These are phyloP conservation scores for Sordariomycetes sp. DNA, from an alignment of 2,329 filamentous ascomycete species.

Conservation along the genomic window DNA sequence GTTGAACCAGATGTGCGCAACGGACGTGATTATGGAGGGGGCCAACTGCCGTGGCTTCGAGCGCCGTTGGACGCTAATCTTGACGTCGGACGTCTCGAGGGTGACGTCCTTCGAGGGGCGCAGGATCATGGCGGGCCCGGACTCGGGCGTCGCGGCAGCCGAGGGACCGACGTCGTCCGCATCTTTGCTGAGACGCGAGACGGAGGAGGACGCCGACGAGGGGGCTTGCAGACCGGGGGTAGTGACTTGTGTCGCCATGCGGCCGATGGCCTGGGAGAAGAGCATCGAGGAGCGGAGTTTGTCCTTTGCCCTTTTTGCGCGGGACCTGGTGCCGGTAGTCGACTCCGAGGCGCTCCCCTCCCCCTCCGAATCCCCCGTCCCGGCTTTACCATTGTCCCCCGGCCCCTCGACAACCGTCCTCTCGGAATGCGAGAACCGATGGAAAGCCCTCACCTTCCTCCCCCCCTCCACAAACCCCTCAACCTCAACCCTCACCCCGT, in stretches of 20 bases:
- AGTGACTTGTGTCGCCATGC: background rate
- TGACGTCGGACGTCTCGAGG: conserved; percentile 72
- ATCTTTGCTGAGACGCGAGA: background rate
- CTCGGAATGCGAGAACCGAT: conserved; percentile 66
- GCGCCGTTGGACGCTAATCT: conserved; percentile 77
- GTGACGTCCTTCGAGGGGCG: conserved; percentile 55
- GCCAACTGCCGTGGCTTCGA: conserved; percentile 65
- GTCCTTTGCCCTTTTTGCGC: background rate
- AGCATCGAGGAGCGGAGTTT: background rate
- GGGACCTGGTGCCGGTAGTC: background rate
- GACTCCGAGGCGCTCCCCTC: background rate
- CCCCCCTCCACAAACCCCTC: conserved; percentile 84
- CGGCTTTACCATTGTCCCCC: conserved; percentile 30
- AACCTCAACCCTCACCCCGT: conserved; percentile 77
- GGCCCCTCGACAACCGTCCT: conserved; percentile 51
- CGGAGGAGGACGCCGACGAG: background rate
- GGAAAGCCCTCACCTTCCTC: conserved; percentile 70
- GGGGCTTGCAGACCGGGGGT: background rate
- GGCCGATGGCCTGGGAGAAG: background rate
- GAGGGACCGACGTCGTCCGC: background rate
- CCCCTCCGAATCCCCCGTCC: conserved; percentile 6
- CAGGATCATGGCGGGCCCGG: conserved; percentile 66
- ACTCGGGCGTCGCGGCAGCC: background rate
- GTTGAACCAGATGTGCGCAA: conserved; percentile 97
- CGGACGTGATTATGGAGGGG: conserved; percentile 76